Percentiles rank a stretch among this genome's conserved stretches.
phyloP scores from a whole-genome alignment of 768 basidiomycete species.

The Pisolithus marmoratus region DNA sequence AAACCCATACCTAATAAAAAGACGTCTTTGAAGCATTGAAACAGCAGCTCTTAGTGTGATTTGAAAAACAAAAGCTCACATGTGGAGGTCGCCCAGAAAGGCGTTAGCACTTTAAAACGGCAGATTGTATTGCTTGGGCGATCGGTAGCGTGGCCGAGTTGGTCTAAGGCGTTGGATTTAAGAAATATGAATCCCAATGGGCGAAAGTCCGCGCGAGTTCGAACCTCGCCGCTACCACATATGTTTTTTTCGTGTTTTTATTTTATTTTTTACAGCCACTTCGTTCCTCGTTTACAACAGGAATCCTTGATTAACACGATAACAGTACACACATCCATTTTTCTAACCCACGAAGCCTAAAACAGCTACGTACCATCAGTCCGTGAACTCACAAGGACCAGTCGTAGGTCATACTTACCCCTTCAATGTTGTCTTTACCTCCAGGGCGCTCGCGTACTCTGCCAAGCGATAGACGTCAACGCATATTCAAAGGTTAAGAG shows the following conservation, averaged over 20 bases:
- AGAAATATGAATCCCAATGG: constrained; percentile 76
- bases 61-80: too few species aligned
- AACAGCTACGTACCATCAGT: constrained; percentile 23
- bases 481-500: constrained; percentile 1
- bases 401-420: constrained; percentile 20
- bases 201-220: constrained; percentile 83
- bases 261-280: constrained; percentile 6
- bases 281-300: neutral
- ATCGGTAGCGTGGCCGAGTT: constrained; percentile 75
- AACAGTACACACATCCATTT: too few species aligned
- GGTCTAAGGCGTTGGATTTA: constrained; percentile 93
- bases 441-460: constrained; percentile 69
- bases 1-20: too few species aligned
- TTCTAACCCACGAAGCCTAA: neutral
- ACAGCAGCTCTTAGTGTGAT: too few species aligned
- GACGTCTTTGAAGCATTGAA: too few species aligned
- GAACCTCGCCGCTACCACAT: constrained; percentile 77
- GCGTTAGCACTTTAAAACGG: neutral
- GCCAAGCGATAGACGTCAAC: neutral
- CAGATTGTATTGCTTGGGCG: constrained; percentile 1
- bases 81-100: neutral
- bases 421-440: constrained; percentile 54
- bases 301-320: too few species aligned
- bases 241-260: constrained; percentile 21
- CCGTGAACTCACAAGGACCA: neutral